Conservation (phyloP, 257 asterid genomes). For the Rubia yunnanensis region DNA sequence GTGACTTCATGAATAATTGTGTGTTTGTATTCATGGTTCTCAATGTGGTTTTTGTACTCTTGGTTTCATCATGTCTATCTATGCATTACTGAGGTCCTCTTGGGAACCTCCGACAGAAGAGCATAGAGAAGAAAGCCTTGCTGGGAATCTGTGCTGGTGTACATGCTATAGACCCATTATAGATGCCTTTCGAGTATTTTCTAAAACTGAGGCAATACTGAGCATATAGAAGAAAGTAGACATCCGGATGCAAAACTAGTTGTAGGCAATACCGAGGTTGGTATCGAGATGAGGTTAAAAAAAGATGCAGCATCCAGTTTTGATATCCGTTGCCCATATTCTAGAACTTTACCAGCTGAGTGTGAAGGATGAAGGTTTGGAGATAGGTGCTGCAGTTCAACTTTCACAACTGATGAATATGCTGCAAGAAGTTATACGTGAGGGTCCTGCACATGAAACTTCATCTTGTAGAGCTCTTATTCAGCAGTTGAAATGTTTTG, state of each 20-base stretch:
- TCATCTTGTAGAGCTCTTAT: slow-evolving; percentile 73
- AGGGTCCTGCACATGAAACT: slow-evolving; percentile 51
- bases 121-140: slow-evolving; percentile 88
- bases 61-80: slow-evolving; percentile 95
- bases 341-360: slow-evolving; percentile 62
- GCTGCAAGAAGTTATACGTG: slow-evolving; percentile 30
- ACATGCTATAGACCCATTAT: slow-evolving; percentile 96
- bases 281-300: slow-evolving; percentile 84
- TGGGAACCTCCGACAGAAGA: slow-evolving; percentile 59
- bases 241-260: slow-evolving; percentile 66
- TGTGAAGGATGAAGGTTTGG: slow-evolving; percentile 67
- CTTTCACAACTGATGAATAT: slow-evolving; percentile 63
- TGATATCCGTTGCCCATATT: slow-evolving; percentile 55
- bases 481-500: slow-evolving; percentile 87
- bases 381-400: slow-evolving; percentile 79
- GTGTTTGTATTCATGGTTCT: slow-evolving; percentile 82
- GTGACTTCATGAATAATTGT: too few relatives aligned
- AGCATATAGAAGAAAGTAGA: too few relatives aligned
- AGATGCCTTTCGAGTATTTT: slow-evolving; percentile 86
- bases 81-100: slow-evolving; percentile 75
- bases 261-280: slow-evolving; percentile 88
- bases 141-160: slow-evolving; percentile 94
- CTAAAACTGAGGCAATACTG: slow-evolving; percentile 65
- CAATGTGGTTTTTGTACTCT: slow-evolving; percentile 99
- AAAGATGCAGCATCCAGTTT: slow-evolving; percentile 56